phyloP scores from a whole-genome alignment of 2,329 filamentous ascomycete species.

The Didymella arachidicola region DNA sequence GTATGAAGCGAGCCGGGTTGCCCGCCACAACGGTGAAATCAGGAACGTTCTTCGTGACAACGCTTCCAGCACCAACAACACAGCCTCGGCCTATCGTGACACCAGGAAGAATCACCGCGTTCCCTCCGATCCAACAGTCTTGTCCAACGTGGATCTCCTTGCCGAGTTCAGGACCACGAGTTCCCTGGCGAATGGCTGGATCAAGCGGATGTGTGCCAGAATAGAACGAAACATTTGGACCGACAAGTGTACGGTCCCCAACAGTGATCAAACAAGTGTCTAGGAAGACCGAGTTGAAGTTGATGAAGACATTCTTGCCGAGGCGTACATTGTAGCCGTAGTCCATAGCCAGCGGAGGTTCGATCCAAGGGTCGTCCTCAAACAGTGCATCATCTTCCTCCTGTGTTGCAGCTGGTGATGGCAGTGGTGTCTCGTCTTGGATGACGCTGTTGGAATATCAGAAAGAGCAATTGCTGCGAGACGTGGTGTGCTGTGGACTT shows the following conservation, averaged over 20 bases:
- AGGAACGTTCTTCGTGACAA: slow-evolving; percentile 80
- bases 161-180: slow-evolving; percentile 76
- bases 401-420: slow-evolving; percentile 62
- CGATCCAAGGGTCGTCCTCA: slow-evolving; percentile 71
- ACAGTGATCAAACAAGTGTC: slow-evolving; percentile 79
- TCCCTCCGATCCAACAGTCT: slow-evolving; percentile 65
- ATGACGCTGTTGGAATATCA: slow-evolving; percentile 61
- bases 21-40: slow-evolving; percentile 71
- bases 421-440: slow-evolving; percentile 68
- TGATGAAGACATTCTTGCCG: slow-evolving; percentile 77
- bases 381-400: slow-evolving; percentile 73
- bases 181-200: slow-evolving; percentile 75
- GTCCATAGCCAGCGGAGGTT: slow-evolving; percentile 74
- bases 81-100: slow-evolving; percentile 78
- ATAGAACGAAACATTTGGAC: slow-evolving; percentile 79
- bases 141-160: slow-evolving; percentile 77
- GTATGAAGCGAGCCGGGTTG: slow-evolving; percentile 72
- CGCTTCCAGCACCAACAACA: slow-evolving; percentile 80
- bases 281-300: slow-evolving; percentile 75
- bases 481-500: slow-evolving; percentile 47
- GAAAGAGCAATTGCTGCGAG: slow-evolving; percentile 7
- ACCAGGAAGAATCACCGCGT: slow-evolving; percentile 70
- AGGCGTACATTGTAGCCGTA: slow-evolving; percentile 79
- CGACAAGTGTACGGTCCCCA: slow-evolving; percentile 78
- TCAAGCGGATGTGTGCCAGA: slow-evolving; percentile 80